phyloP scores from a whole-genome alignment of 129 eudicot species.

The Kitagawia praeruptora region DNA sequence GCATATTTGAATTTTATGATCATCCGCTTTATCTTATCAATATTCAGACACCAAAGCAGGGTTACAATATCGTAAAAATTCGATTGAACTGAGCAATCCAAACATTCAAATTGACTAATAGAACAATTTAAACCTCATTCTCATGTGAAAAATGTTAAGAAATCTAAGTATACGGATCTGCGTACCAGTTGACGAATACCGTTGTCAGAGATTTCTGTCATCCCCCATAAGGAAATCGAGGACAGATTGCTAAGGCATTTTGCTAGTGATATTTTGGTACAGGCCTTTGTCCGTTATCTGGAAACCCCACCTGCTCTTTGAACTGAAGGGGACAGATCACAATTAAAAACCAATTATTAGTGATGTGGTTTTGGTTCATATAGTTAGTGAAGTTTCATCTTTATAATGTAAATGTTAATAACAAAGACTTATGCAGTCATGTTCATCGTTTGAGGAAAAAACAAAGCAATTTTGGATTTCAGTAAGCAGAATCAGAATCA shows the following conservation, averaged over 20 bases:
- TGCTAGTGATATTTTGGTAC: conserved; percentile 57
- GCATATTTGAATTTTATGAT: background rate
- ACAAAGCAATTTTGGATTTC: background rate
- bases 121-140: background rate
- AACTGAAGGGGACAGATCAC: conserved; percentile 35
- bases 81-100: background rate
- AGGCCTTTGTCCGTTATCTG: conserved; percentile 85
- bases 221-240: conserved; percentile 88
- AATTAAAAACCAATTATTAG: background rate
- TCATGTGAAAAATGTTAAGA: background rate
- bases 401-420: background rate
- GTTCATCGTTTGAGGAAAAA: background rate
- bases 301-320: conserved; percentile 98
- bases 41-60: background rate
- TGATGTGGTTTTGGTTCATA: background rate
- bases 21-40: background rate
- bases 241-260: conserved; percentile 69
- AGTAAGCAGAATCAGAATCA: background rate
- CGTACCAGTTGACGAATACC: conserved; percentile 86
- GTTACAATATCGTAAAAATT: background rate
- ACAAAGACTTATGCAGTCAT: background rate
- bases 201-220: conserved; percentile 73
- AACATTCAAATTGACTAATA: background rate
- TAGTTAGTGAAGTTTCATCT: background rate
- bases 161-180: background rate